Evolutionary conservation across 208 protist species (phyloP).

Genomic region (Acanthamoeba lenticulata): DNA sequence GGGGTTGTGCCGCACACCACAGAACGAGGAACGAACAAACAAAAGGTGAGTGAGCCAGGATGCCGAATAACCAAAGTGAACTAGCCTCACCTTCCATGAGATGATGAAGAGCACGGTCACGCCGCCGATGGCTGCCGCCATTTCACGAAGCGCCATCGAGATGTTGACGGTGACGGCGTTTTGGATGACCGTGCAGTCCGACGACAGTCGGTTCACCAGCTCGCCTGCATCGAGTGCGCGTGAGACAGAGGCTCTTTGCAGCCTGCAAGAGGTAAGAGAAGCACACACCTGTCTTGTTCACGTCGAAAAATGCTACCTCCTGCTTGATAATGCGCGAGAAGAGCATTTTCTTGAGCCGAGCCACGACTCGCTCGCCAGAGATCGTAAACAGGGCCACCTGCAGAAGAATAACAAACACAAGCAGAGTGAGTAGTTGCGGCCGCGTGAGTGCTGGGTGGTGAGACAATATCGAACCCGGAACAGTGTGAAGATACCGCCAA

Average conservation of each 20-base stretch:
- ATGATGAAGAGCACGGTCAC: constrained; percentile 79
- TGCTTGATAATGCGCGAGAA: constrained; percentile 82
- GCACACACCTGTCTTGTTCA: constrained; percentile 77
- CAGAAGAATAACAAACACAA: neutral
- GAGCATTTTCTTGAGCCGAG: constrained; percentile 71
- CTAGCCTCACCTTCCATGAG: constrained; percentile 72
- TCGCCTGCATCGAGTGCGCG: constrained; percentile 66
- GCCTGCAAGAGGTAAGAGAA: too few relatives aligned
- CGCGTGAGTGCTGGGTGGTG: neutral
- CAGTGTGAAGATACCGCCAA: constrained; percentile 13
- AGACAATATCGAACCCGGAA: neutral
- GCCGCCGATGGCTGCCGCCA: constrained; percentile 71
- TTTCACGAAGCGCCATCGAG: constrained; percentile 73
- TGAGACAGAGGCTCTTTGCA: neutral
- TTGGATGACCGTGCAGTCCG: constrained; percentile 79
- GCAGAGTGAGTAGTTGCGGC: too few relatives aligned
- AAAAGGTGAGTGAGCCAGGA: neutral
- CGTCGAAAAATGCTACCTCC: constrained; percentile 87
- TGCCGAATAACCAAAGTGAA: too few relatives aligned
- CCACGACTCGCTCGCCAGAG: constrained; percentile 76
- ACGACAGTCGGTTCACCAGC: constrained; percentile 77
- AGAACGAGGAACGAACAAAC: neutral
- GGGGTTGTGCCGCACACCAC: neutral
- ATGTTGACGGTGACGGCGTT: constrained; percentile 83
- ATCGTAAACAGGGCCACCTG: constrained; percentile 45